Conservation (phyloP, 169 alveolate genomes). For the Cryptosporidium sp. region DNA sequence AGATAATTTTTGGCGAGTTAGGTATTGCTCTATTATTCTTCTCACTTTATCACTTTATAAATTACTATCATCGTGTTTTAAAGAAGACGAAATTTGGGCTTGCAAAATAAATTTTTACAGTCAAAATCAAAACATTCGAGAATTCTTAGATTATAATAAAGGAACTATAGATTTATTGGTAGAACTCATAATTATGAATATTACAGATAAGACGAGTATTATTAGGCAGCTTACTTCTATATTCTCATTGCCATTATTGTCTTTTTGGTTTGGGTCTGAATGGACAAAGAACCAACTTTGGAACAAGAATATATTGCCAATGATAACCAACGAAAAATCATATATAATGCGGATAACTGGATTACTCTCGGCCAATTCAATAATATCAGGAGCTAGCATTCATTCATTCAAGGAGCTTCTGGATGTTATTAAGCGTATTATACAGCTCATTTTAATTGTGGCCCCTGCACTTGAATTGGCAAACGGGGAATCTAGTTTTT, state of each 20-base stretch:
- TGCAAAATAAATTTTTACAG: not conserved
- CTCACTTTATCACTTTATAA: conserved; percentile 7
- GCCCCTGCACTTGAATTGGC: not conserved
- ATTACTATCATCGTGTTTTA: not conserved
- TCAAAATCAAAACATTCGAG: not conserved
- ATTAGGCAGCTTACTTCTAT: conserved; percentile 55
- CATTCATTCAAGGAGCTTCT: conserved; percentile 16
- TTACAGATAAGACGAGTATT: conserved; percentile 32
- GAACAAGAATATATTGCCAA: conserved; percentile 12
- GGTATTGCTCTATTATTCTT: conserved; percentile 46
- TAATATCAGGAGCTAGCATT: not conserved
- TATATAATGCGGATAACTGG: conserved; percentile 23
- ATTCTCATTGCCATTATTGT: conserved; percentile 24
- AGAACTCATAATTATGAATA: not conserved
- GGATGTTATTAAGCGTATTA: not conserved
- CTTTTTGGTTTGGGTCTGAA: conserved; percentile 34
- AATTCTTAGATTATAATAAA: not conserved
- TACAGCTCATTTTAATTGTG: conserved; percentile 24
- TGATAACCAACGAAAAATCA: conserved; percentile 15
- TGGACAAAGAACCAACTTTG: conserved; percentile 35
- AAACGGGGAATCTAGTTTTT: not conserved
- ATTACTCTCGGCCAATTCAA: conserved; percentile 23
- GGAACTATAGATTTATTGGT: conserved; percentile 4
- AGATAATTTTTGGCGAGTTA: conserved; percentile 63
- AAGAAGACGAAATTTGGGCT: conserved; percentile 41